Base-by-base conservation (phyloP, 129 eudicot species). In the Saussurea involucrata region DNA sequence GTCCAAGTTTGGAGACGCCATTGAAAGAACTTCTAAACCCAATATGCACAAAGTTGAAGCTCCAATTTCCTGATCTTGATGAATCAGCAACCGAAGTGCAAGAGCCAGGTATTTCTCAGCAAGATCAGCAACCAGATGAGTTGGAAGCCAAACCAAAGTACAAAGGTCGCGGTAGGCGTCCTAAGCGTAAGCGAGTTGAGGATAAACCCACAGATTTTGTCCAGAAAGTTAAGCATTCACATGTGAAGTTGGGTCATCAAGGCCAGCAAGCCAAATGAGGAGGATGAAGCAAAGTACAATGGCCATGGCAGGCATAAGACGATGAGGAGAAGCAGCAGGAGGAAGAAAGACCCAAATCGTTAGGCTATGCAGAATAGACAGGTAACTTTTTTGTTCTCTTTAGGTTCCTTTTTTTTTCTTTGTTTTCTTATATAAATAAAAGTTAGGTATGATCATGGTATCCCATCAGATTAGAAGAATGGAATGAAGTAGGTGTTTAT, bases 111-210 rank as follows among this genome's bases (percentile, higher is more conserved):
- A 34, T 20, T 31, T 31, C 68, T 49, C 57, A 49, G 20, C 80
- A 53, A 76, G 53, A 31, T 55, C 74, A 76, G 74, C 68, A 77
- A 31, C 75, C 69, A 36, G 76, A 37, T 33, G 66, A 60, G 40
- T 7, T 31, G 63, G 61, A 53, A 53, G 61, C 7, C 8, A 27
- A 70, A 78, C 71, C 49, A 11, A 78, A 61, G 82, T 6, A 37
- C 71, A 61, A 40, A 12, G 70, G 82, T 60, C 46, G 25, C 70
- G 76, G 65, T 27, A 70, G 82, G 24, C 8, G 22, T 71, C 40
- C 37, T 15, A 46, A 4, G 6, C n/a, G 29, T 73, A 73, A 55
- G 17, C 33, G 6, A 57, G 46, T 18, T 17, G 11, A 58, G 22
- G 55, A 22, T 61, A 24, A 34, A 74, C 6, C 70, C 17, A 24